Base-by-base conservation (phyloP, 768 basidiomycete species). In the Lentinula sp. region DNA sequence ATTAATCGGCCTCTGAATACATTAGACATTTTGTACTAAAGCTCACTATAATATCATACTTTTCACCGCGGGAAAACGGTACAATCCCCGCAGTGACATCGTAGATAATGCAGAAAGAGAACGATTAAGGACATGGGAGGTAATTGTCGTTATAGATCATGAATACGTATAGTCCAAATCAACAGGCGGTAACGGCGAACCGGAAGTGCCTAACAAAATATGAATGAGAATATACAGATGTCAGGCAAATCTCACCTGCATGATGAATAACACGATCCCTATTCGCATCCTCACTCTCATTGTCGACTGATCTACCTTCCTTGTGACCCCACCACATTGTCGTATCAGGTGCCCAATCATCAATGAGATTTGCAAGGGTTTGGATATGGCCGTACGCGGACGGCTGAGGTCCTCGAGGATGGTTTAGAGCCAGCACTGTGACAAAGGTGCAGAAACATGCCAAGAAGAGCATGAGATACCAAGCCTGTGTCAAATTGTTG, bases 311-410 rank as follows among this genome's bases (percentile, higher is more conserved):
- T 18, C 21, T 9, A 10, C 65, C 65, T 28, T 58, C 61, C 60
- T 67, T 67, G 59, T 67, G 63, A 21, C 66, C 66, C 66, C 66
- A 67, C 57, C 63, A 67, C 21, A 48, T 48, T 18, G 46, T 48
- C 63, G 65, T 67, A 11, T 58, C 61, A 13, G 66, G 61, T n/a
- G 70, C 70, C 74, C 74, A 71, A n/a, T 75, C 71, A 59, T 75
- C 74, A 39, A 73, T 65, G 59, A 74, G 59, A 51, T 74, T 72
- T 2, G 68, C 71, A 15, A 75, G 66, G 15, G 70, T 75, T 50
- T 73, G 70, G 1, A 74, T 53, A 21, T 74, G 72, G 2, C 73
- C 71, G 31, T 74, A 75, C n/a, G 69, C 64, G 4, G 67, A 70
- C 0, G 69, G 73, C 40, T 74, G 73, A 51, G 50, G 11, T 34